phyloP scores from a whole-genome alignment of 1,284 basidiomycete genomes.

The Malassezia arunalokei region DNA sequence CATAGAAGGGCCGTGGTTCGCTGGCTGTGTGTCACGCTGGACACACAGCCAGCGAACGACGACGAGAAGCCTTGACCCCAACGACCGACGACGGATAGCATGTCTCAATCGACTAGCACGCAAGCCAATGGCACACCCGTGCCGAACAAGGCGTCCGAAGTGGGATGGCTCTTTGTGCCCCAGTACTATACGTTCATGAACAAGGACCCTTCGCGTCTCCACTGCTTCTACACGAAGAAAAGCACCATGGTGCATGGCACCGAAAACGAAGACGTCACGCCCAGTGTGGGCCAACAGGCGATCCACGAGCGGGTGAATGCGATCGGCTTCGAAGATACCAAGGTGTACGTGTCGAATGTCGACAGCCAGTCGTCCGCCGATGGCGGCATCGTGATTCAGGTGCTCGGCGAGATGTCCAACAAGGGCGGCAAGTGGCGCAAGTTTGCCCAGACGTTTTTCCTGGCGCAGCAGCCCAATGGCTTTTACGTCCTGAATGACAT shows the following conservation, averaged over 20 bases:
- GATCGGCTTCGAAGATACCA: constrained; percentile 88
- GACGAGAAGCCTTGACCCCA: background rate
- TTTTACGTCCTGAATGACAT: constrained; percentile 99
- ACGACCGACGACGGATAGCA: background rate
- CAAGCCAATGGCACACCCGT: background rate
- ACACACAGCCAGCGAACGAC: too few species aligned
- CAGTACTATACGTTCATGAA: constrained; percentile 73
- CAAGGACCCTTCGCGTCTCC: constrained; percentile 86
- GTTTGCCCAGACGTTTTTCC: constrained; percentile 99
- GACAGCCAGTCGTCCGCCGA: constrained; percentile 63
- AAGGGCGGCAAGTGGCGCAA: constrained; percentile 78
- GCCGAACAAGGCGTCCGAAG: constrained; percentile 32
- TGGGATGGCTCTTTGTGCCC: constrained; percentile 46
- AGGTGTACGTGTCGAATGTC: constrained; percentile 68
- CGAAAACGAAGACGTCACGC: constrained; percentile 56
- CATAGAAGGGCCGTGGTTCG: too few species aligned
- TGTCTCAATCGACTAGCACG: constrained; percentile 11
- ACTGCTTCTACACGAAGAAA: constrained; percentile 97
- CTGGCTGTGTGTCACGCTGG: too few species aligned
- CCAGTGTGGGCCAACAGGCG: constrained; percentile 88
- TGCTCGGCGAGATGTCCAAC: constrained; percentile 92
- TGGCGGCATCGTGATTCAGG: constrained; percentile 95
- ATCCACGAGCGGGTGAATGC: constrained; percentile 91
- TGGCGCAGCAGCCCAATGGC: constrained; percentile 95
- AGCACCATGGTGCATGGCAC: constrained; percentile 85